Evolutionary conservation across 768 basidiomycete genomes (phyloP), one percentile per base, ranked within the genome.

Genomic region (Lyophyllum atratum): DNA sequence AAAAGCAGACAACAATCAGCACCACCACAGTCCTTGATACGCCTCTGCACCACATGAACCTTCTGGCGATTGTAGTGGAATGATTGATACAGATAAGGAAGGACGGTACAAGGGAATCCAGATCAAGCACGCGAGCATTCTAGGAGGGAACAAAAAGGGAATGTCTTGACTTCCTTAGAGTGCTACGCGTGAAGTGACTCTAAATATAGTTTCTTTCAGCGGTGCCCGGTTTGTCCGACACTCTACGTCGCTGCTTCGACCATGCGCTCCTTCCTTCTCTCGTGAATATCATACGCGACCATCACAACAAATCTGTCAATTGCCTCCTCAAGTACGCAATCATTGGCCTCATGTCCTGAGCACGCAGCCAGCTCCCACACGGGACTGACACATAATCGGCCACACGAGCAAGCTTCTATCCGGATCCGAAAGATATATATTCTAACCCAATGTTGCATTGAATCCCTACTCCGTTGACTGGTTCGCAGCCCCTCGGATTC

Each of bases 211-310:
- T 37, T 28, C 12, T 3, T 29, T 29, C 25, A 46, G 5, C 12
- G 11, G 45, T 26, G 14, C 25, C 45, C 45, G 44, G 17, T 37
- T 31, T 21, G 52, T 12, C 44, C 52, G 52, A 34, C 17, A 34
- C 24, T 11, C 4, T 2, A 26, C 26, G 19, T 25, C 46, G 22
- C 25, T 33, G 28, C 42, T 33, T 25, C 34, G 29, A 25, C 49
- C 60, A 62, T 45, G 57, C 57, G 54, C 42, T 59, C 28, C 51
- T 52, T 44, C 44, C 50, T 58, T 50, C 48, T 55, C 45, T 37
- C 24, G 14, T 25, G 24, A 6, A 25, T 49, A 49, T 28, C 17
- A 15, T 24, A 10, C 47, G 58, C 33, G 50, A 54, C 37, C 10
- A 54, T 43, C 50, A 31, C 19, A 14, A 42, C 40, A 49, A 12